Evolutionary conservation across 352 stramenopile genomes (phyloP).

Genomic region (Hyaloperonospora brassicae): DNA sequence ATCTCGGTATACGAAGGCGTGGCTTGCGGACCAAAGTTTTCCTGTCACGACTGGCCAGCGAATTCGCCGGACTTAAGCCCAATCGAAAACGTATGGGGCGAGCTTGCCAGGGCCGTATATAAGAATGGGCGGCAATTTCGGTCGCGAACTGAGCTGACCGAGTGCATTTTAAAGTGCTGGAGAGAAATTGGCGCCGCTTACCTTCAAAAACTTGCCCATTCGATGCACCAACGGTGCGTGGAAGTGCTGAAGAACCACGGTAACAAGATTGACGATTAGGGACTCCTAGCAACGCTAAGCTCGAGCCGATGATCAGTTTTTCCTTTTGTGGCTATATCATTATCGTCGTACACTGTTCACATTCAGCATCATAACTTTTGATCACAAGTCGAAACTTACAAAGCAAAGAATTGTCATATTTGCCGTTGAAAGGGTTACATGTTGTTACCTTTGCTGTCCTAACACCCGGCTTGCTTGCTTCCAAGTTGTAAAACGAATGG

Average conservation of each 20-base stretch:
- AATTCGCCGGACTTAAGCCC: not conserved
- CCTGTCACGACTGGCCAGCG: not conserved
- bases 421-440: no score
- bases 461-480: no score
- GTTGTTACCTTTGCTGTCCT: no score
- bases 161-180: not conserved
- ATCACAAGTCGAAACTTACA: no score
- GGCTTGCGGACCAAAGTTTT: not conserved
- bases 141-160: not conserved
- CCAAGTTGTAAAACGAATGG: no score
- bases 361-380: no score
- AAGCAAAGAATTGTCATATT: no score
- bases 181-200: slow-evolving; percentile 1
- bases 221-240: not conserved
- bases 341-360: no score
- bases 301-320: no score
- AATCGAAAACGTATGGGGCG: not conserved
- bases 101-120: not conserved
- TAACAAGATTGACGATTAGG: no score
- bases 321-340: no score
- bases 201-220: not conserved
- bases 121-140: not conserved
- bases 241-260: not conserved
- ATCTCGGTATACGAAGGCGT: not conserved
- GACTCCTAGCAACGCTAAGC: no score